A percentile compares a stretch with the other conserved stretches of the same genome.
phyloP scores from a whole-genome alignment of 352 stramenopile genomes.

The Lagenidium sp. region DNA sequence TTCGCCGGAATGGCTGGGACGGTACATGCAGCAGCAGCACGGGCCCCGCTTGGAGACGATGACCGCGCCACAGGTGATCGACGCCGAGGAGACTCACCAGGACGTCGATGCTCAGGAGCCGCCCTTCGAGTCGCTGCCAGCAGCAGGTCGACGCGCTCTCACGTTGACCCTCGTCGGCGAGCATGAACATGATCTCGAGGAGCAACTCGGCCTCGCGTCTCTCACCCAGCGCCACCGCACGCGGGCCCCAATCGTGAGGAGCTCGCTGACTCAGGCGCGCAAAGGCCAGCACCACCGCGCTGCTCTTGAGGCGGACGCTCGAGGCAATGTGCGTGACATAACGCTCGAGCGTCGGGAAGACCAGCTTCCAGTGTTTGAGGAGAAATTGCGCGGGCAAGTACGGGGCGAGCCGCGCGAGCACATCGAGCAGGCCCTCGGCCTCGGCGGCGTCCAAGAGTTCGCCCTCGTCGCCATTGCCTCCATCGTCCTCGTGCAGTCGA shows the following conservation, averaged over 20 bases:
- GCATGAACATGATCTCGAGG: slow-evolving; percentile 32
- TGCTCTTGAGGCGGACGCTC: slow-evolving; percentile 49
- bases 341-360: slow-evolving; percentile 60
- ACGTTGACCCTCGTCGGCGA: slow-evolving; percentile 17
- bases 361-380: slow-evolving; percentile 57
- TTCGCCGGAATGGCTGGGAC: too few species aligned
- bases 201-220: slow-evolving; percentile 21
- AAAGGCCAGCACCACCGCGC: slow-evolving; percentile 34
- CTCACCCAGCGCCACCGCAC: not conserved
- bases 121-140: slow-evolving; percentile 64
- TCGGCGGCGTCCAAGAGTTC: slow-evolving; percentile 40
- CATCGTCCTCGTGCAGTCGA: slow-evolving; percentile 21
- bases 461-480: too few species aligned
- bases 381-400: slow-evolving; percentile 37
- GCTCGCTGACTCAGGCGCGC: slow-evolving; percentile 17
- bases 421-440: slow-evolving; percentile 57
- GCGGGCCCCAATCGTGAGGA: not conserved
- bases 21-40: too few species aligned
- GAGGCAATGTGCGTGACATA: slow-evolving; percentile 70
- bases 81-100: slow-evolving; percentile 34
- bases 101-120: slow-evolving; percentile 56
- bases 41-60: too few species aligned
- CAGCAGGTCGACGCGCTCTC: slow-evolving; percentile 21
- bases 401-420: slow-evolving; percentile 34
- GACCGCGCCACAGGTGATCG: slow-evolving; percentile 13